These are phyloP conservation scores for Barnettozyma botsteinii DNA, from an alignment of 805 yeast species.

Conservation along the genomic window DNA sequence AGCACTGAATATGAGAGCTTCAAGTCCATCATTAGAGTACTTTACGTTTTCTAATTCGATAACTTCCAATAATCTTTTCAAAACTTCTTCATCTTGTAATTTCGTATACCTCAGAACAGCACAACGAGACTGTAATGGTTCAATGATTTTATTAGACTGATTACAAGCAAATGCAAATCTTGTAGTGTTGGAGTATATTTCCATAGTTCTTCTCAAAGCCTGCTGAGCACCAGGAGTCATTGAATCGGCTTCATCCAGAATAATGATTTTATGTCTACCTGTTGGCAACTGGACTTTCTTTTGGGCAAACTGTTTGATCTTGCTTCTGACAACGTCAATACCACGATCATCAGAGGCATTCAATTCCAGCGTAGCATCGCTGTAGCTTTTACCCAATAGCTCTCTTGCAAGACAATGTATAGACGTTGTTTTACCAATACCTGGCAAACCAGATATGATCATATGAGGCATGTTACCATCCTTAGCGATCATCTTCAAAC, in stretches of 20 bases:
- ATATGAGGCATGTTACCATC: slow-evolving; percentile 98
- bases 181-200: slow-evolving; percentile 88
- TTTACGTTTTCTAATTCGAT: slow-evolving; percentile 64
- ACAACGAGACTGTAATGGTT: slow-evolving; percentile 94
- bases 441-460: slow-evolving; percentile 94
- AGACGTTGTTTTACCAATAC: slow-evolving; percentile 96
- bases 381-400: slow-evolving; percentile 64
- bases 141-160: slow-evolving; percentile 89
- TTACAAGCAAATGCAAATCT: slow-evolving; percentile 99
- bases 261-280: slow-evolving; percentile 88
- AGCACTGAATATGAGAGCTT: slow-evolving; percentile 89
- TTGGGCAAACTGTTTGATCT: slow-evolving; percentile 94
- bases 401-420: slow-evolving; percentile 85
- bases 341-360: slow-evolving; percentile 98
- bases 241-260: slow-evolving; percentile 85
- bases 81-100: slow-evolving; percentile 78
- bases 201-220: slow-evolving; percentile 93
- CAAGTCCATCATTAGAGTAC: slow-evolving; percentile 83
- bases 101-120: slow-evolving; percentile 85
- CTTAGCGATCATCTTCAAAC: slow-evolving; percentile 74
- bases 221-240: slow-evolving; percentile 98
- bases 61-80: slow-evolving; percentile 68
- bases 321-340: slow-evolving; percentile 90
- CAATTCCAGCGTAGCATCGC: slow-evolving; percentile 83
- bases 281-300: slow-evolving; percentile 82